These are phyloP conservation scores for Chalaropsis ovoidea DNA, from an alignment of 2,329 filamentous ascomycete species.

Conservation along the genomic window DNA sequence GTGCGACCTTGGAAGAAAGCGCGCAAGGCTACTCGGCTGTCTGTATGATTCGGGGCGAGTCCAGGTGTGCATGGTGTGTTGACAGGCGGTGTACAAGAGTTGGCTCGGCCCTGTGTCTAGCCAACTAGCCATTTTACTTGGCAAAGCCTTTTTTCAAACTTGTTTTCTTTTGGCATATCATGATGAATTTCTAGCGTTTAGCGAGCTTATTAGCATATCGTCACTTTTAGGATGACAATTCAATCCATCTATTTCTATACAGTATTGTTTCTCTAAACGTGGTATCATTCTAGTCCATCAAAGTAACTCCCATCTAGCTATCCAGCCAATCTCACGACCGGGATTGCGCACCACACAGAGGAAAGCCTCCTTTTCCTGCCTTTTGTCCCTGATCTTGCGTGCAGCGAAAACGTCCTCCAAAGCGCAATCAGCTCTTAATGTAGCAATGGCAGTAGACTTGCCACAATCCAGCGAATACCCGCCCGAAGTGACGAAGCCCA, in stretches of 20 bases:
- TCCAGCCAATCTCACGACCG: constrained; percentile 66
- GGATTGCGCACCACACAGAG: constrained; percentile 74
- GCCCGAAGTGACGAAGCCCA: constrained; percentile 85
- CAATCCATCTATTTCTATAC: not conserved
- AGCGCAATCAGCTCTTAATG: constrained; percentile 36
- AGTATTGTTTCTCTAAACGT: not conserved
- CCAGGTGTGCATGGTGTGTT: not conserved
- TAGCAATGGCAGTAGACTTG: constrained; percentile 63
- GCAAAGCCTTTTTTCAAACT: constrained; percentile 8
- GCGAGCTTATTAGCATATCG: not conserved
- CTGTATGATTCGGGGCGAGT: not conserved
- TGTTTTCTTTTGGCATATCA: not conserved
- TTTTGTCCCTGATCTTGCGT: constrained; percentile 28
- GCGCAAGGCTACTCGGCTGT: constrained; percentile 12
- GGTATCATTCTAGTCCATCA: constrained; percentile 29
- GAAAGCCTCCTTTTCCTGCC: constrained; percentile 37
- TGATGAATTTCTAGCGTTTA: constrained; percentile 14
- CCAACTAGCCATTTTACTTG: too few species aligned
- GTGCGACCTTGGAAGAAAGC: constrained; percentile 25
- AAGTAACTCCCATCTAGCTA: constrained; percentile 66
- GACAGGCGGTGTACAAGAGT: not conserved
- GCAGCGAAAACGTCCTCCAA: constrained; percentile 14
- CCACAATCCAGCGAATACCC: constrained; percentile 72
- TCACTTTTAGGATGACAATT: constrained; percentile 1
- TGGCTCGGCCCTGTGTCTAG: too few species aligned